A percentile compares a stretch with the other conserved stretches of the same genome.
Evolutionary conservation across 352 stramenopile species (phyloP).

Genomic region (Phytophthora tubulina): DNA sequence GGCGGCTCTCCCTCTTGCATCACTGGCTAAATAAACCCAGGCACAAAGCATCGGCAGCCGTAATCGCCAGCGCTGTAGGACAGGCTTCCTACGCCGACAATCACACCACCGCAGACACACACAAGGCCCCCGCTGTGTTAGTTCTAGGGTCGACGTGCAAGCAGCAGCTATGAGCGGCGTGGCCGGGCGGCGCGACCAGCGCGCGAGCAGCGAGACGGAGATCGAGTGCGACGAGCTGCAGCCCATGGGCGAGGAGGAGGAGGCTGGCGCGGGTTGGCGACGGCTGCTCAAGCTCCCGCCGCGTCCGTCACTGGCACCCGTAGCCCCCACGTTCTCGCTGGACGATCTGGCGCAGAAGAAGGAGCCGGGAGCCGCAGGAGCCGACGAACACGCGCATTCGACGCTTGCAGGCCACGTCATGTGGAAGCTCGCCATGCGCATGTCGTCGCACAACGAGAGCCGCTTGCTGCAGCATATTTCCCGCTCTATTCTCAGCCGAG

Average conservation of each 20-base stretch:
- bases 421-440: conserved; percentile 70
- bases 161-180: conserved; percentile 44
- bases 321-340: conserved; percentile 39
- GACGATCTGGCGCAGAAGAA: conserved; percentile 44
- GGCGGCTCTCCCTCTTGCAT: conserved; percentile 31
- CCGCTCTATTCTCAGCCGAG: conserved; percentile 67
- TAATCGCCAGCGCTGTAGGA: conserved; percentile 40
- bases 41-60: conserved; percentile 38
- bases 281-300: conserved; percentile 42
- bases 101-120: conserved; percentile 32
- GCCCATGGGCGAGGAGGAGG: conserved; percentile 36
- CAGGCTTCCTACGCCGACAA: conserved; percentile 38
- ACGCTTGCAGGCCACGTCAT: conserved; percentile 66
- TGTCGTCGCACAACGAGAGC: conserved; percentile 76
- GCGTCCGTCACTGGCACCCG: conserved; percentile 33
- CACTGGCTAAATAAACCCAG: conserved; percentile 9
- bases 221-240: conserved; percentile 59
- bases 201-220: conserved; percentile 52
- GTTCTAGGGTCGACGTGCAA: conserved; percentile 21
- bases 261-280: conserved; percentile 37
- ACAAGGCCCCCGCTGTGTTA: conserved; percentile 7
- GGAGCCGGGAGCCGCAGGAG: background rate
- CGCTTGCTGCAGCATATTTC: conserved; percentile 73
- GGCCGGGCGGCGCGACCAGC: conserved; percentile 37
- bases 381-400: conserved; percentile 23